Percentiles rank a stretch among this genome's conserved stretches.
Evolutionary conservation across 345 rosid species (phyloP).

Genomic region (Pugionium cornutum): DNA sequence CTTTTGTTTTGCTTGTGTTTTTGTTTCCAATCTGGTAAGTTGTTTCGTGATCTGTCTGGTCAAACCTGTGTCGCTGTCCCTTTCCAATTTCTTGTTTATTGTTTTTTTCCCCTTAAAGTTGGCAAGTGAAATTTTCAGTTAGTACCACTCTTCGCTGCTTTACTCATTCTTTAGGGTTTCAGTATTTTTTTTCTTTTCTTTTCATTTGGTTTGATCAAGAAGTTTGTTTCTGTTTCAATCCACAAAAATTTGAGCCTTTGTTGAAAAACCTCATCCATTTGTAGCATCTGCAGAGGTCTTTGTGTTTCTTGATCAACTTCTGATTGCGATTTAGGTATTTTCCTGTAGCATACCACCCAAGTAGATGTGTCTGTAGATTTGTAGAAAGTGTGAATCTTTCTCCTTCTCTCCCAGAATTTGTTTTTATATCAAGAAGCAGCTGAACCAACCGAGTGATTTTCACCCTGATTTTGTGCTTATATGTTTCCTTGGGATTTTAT

Average conservation of each 20-base stretch:
- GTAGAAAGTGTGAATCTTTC: constrained; percentile 7
- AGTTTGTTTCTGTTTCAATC: constrained; percentile 2
- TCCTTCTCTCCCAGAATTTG: constrained; percentile 1
- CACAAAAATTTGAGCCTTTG: constrained; percentile 25
- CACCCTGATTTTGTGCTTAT: background rate
- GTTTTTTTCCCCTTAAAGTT: constrained; percentile 3
- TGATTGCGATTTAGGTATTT: constrained; percentile 12
- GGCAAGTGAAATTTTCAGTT: constrained; percentile 32
- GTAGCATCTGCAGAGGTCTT: constrained; percentile 15
- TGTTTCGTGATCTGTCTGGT: constrained; percentile 12
- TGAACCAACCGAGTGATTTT: constrained; percentile 9
- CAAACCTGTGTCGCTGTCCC: background rate
- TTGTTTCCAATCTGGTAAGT: constrained; percentile 25
- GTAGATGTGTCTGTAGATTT: constrained; percentile 6
- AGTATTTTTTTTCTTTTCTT: no score
- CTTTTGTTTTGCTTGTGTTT: constrained; percentile 14
- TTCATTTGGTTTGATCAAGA: background rate
- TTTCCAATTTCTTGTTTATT: constrained; percentile 10
- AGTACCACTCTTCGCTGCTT: constrained; percentile 24
- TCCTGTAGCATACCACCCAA: background rate
- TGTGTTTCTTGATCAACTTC: constrained; percentile 24
- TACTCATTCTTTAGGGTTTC: constrained; percentile 31
- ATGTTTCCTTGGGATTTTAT: constrained; percentile 13
- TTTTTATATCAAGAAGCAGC: constrained; percentile 22
- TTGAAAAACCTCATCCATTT: background rate